Percentiles rank a stretch among this genome's conserved stretches.
Evolutionary conservation across 208 protist species (phyloP).

Genomic region (Sergeia podlipaevii): DNA sequence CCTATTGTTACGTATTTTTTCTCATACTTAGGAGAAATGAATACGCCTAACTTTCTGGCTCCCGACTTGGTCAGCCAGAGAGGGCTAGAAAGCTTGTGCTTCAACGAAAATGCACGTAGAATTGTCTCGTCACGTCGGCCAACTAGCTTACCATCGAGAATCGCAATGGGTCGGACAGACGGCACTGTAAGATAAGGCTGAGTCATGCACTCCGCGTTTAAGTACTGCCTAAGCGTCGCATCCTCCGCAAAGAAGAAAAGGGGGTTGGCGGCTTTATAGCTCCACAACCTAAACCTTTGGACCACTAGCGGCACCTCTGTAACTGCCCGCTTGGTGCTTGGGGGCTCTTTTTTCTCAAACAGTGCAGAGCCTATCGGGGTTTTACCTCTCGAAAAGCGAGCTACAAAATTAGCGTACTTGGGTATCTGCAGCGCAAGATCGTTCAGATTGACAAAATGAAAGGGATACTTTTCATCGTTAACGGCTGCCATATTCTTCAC

Average conservation of each 20-base stretch:
- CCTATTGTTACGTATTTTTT: conserved; percentile 73
- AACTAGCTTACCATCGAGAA: conserved; percentile 72
- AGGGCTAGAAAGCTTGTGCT: conserved; percentile 83
- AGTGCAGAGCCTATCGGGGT: conserved; percentile 31
- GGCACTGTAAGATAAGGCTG: conserved; percentile 76
- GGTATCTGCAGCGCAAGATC: conserved; percentile 63
- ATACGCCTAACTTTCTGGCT: conserved; percentile 59
- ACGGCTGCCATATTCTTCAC: conserved; percentile 83
- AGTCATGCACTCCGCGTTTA: conserved; percentile 73
- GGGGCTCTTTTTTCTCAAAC: conserved; percentile 1
- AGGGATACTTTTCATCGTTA: conserved; percentile 69
- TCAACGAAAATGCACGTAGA: conserved; percentile 69
- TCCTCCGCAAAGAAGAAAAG: conserved; percentile 80
- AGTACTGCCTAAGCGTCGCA: conserved; percentile 80
- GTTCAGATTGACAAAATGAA: conserved; percentile 84
- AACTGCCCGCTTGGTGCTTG: too few relatives aligned
- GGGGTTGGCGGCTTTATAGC: not conserved
- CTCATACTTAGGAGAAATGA: conserved; percentile 46
- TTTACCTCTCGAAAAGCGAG: conserved; percentile 3
- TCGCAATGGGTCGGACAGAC: conserved; percentile 71
- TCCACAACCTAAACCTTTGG: too few relatives aligned
- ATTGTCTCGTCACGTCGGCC: conserved; percentile 76
- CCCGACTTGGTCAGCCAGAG: conserved; percentile 71
- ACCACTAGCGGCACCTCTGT: too few relatives aligned
- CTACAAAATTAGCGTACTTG: conserved; percentile 26